Percentiles rank a stretch among this genome's conserved stretches.
These are phyloP conservation scores for Aureobasidium lini DNA, from an alignment of 2,329 filamentous ascomycete species.

Conservation along the genomic window DNA sequence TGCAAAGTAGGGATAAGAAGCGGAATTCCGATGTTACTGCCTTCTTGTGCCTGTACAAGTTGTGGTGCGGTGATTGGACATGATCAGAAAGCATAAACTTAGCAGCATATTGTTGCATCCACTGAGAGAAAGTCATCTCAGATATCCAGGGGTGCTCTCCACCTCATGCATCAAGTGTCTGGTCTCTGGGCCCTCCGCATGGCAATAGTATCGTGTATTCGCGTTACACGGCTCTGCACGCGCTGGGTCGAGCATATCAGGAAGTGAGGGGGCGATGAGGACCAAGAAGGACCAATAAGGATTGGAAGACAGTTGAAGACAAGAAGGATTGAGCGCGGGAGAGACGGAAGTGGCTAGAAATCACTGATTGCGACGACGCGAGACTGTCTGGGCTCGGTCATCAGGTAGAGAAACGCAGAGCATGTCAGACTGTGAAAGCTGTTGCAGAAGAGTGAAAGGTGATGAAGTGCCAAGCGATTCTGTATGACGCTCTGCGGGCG, in stretches of 20 bases:
- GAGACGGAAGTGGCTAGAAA: too few species aligned
- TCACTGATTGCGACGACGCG: too few species aligned
- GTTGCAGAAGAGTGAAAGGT: not conserved
- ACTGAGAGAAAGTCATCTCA: not conserved
- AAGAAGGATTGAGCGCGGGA: too few species aligned
- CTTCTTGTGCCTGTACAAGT: too few species aligned
- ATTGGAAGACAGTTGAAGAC: not conserved
- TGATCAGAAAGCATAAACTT: not conserved
- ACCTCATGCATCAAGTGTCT: not conserved
- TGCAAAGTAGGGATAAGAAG: not conserved
- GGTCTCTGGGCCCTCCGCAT: not conserved
- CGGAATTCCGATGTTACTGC: too few species aligned
- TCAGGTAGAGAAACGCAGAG: too few species aligned
- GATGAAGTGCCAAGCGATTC: not conserved
- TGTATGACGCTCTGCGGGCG: conserved; percentile 7
- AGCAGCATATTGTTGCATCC: not conserved
- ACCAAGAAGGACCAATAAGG: not conserved
- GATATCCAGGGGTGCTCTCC: not conserved
- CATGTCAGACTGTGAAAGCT: too few species aligned
- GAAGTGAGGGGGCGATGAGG: not conserved
- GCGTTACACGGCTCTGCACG: not conserved
- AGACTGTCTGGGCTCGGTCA: too few species aligned
- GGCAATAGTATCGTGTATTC: not conserved
- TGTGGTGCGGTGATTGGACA: not conserved
- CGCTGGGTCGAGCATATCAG: not conserved